These are phyloP conservation scores for Ophiobolus disseminans DNA, from an alignment of 2,329 filamentous ascomycete genomes.

Conservation along the genomic window DNA sequence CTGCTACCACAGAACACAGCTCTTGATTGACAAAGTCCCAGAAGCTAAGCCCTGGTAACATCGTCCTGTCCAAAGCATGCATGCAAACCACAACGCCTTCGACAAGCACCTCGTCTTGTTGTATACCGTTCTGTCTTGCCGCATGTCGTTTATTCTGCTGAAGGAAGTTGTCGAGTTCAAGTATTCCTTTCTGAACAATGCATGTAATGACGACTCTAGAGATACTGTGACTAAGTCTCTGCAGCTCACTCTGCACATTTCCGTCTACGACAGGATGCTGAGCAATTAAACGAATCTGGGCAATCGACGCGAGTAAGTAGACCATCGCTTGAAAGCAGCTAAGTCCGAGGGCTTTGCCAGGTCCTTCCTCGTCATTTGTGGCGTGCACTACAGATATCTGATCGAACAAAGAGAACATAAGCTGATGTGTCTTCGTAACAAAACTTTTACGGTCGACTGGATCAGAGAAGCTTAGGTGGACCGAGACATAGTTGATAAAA, in stretches of 20 bases:
- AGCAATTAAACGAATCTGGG: constrained; percentile 43
- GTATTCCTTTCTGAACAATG: constrained; percentile 42
- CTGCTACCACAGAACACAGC: constrained; percentile 27
- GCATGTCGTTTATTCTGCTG: constrained; percentile 53
- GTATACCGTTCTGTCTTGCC: constrained; percentile 58
- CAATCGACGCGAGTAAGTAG: constrained; percentile 36
- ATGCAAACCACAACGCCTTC: constrained; percentile 58
- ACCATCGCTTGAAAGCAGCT: constrained; percentile 28
- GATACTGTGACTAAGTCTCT: constrained; percentile 42
- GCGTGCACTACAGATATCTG: constrained; percentile 24
- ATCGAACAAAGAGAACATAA: constrained; percentile 40
- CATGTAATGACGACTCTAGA: constrained; percentile 48
- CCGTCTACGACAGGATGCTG: constrained; percentile 30
- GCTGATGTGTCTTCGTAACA: constrained; percentile 50
- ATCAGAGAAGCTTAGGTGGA: constrained; percentile 61
- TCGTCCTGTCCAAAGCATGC: constrained; percentile 49
- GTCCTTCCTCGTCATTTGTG: not conserved
- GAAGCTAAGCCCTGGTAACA: constrained; percentile 46
- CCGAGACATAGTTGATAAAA: constrained; percentile 58
- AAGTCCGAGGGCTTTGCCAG: not conserved
- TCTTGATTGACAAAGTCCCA: constrained; percentile 54
- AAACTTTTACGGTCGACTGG: constrained; percentile 60
- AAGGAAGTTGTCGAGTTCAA: constrained; percentile 52
- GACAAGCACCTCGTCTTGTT: constrained; percentile 51
- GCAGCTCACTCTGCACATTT: constrained; percentile 21